Conservation (phyloP, 257 asterid genomes). For the Primulina eburnea region DNA sequence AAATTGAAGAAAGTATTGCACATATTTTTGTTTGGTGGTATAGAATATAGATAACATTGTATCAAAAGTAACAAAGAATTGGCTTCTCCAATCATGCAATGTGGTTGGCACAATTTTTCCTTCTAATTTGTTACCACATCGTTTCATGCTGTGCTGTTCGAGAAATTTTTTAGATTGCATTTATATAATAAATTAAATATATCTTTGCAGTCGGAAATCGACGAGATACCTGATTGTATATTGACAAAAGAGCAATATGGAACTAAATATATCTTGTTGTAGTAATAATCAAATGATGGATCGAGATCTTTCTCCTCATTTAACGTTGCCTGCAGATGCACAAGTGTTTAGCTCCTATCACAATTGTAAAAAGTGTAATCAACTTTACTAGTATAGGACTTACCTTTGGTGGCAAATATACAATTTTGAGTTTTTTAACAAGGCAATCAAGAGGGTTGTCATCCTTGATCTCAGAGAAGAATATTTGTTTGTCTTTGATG, state of each 20-base stretch:
- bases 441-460: constrained; percentile 69
- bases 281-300: constrained; percentile 47
- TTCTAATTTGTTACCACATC: no score
- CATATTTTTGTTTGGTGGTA: neutral
- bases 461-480: constrained; percentile 67
- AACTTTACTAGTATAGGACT: neutral
- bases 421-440: constrained; percentile 38
- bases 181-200: neutral
- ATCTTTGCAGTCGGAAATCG: neutral
- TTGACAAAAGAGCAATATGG: constrained; percentile 61
- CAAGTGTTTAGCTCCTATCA: neutral
- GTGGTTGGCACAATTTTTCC: no score
- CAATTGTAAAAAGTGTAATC: neutral
- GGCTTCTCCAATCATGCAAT: neutral
- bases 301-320: constrained; percentile 19
- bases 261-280: constrained; percentile 56
- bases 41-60: neutral
- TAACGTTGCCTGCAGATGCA: constrained; percentile 33
- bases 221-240: constrained; percentile 43
- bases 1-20: neutral
- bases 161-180: no score
- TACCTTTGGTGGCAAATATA: constrained; percentile 43
- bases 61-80: neutral
- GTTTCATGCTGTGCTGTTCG: no score
- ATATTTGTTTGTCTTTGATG: constrained; percentile 44